These are phyloP conservation scores for Trichosanthes truncata DNA, from an alignment of 306 rosid species.

Conservation along the genomic window DNA sequence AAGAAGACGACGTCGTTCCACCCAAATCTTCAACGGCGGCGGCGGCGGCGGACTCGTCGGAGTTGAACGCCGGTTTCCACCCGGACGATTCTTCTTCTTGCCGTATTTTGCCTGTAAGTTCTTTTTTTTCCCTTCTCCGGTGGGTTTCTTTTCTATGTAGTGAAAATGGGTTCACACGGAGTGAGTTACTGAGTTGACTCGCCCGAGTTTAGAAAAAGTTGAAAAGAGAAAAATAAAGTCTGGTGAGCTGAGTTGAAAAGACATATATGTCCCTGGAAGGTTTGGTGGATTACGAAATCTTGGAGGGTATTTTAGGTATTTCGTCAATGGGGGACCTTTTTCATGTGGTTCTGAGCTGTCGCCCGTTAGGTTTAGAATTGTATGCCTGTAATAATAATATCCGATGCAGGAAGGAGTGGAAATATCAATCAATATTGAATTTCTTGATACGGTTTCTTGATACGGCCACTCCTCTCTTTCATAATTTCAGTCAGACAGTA, in stretches of 20 bases:
- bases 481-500: neutral
- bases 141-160: neutral
- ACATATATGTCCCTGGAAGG: neutral
- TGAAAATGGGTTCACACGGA: conserved; percentile 1
- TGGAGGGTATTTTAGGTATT: neutral
- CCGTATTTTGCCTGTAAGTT: conserved; percentile 51
- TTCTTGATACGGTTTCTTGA: neutral
- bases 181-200: conserved; percentile 19
- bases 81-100: conserved; percentile 25
- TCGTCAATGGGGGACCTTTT: neutral
- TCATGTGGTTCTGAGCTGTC: conserved; percentile 8
- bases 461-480: neutral
- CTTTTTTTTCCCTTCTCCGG: neutral
- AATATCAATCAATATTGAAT: neutral
- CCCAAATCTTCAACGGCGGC: neutral
- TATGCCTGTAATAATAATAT: conserved; percentile 4
- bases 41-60: neutral
- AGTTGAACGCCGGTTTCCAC: conserved; percentile 18
- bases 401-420: neutral
- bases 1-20: conserved; percentile 23
- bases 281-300: neutral
- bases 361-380: conserved; percentile 6
- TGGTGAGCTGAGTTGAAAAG: neutral
- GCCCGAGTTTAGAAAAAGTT: neutral
- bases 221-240: neutral